Base-by-base conservation (phyloP, 2,329 filamentous ascomycete genomes). In the Colletotrichum abscissum region DNA sequence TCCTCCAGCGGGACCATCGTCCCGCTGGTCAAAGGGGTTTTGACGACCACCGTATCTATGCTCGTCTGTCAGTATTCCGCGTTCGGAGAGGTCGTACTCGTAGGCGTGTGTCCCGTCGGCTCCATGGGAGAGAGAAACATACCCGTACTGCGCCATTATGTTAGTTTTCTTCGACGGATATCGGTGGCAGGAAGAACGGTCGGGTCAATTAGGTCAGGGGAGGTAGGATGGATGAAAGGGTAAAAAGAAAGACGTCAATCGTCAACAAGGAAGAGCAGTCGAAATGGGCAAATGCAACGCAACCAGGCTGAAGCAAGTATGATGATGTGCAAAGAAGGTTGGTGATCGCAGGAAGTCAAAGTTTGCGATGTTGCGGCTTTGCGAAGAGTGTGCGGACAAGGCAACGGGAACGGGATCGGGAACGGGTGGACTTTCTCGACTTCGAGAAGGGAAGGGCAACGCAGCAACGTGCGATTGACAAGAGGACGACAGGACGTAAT, bases 11-110 rank as follows among this genome's bases (percentile, higher is more conserved):
- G 69, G 59, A 33, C 78, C 77, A 46, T 80, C 82, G 73, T 85
- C 85, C 79, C 87, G 84, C 78, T 92, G 84, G 78, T 91, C 89
- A 78, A 89, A 92, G 68, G 90, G 90, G 82, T 92, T 91, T 74
- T 83, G 81, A 77, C 82, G 82, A 69, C 84, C 85, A 75, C 87
- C 86, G 84, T 91, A 91, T 83, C 88, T 91, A 79, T 46, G 73
- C 22, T 38, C 60, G 81, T 86, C 78, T 86, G 82, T 77, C 73
- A 68, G 64, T 69, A 59, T 54, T 63, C 67, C 66, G 67, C 56
- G 64, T 28, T 63, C 28, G 57, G 66, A 70, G 55, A 63, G 73
- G 30, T 69, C 60, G 64, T 73, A 74, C 67, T 66, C 58, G 54
- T 71, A 60, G 64, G 72, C 65, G 54, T 68, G 67, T 63, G 35